A percentile compares a stretch with the other conserved stretches of the same genome.
Conservation (phyloP, 2,329 filamentous ascomycete genomes). For the Calonectria honghensis region DNA sequence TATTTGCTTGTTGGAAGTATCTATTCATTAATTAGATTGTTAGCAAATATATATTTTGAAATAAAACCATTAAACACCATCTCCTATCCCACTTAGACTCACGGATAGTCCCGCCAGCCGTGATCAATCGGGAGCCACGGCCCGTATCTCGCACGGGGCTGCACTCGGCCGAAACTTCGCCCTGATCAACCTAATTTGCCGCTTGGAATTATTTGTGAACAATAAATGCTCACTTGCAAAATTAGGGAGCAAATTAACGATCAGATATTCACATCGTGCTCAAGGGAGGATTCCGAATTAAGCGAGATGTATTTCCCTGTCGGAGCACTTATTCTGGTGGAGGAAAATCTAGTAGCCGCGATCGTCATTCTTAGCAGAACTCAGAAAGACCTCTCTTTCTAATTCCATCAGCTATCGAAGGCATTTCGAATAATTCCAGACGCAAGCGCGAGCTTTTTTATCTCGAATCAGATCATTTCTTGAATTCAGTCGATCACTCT, state of each 20-base stretch:
- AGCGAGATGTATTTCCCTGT: background rate
- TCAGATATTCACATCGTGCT: background rate
- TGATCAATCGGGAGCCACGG: background rate
- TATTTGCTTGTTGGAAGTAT: background rate
- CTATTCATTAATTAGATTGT: background rate
- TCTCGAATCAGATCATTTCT: no score
- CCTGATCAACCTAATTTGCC: background rate
- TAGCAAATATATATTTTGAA: background rate
- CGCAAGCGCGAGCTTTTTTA: no score
- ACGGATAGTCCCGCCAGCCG: background rate
- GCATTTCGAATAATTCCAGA: no score
- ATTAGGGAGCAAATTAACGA: background rate
- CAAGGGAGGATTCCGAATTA: background rate
- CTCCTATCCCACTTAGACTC: background rate
- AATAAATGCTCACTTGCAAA: background rate
- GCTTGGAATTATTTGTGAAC: background rate
- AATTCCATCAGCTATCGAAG: no score
- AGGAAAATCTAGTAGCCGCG: no score
- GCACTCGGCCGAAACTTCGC: background rate
- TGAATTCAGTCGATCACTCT: background rate
- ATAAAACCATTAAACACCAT: background rate
- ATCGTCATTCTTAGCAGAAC: no score
- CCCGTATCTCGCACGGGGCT: background rate
- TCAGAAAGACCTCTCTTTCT: no score
- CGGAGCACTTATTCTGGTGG: no score